Base-by-base conservation (phyloP, 768 basidiomycete genomes). In the Chalciporus chontae region DNA sequence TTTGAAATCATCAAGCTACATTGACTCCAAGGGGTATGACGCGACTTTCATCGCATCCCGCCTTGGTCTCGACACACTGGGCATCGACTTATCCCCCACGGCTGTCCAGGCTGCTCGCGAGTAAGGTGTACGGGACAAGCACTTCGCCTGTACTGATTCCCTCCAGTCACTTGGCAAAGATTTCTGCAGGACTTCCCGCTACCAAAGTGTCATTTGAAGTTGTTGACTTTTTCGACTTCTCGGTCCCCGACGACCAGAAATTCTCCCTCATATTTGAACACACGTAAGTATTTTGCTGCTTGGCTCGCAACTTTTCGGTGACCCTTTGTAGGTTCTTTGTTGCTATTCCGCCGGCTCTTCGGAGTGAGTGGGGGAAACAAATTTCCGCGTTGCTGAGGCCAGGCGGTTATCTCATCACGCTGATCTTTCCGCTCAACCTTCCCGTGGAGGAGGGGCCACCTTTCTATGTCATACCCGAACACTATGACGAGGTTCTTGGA, bases 341-440 rank as follows among this genome's bases (percentile, higher is more conserved):
- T 38, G 86, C 87, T 2, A 79, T 90, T 18, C 80, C 79, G 0
- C 85, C 83, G 0, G 50, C 66, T 3, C 69, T 63, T 32, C 75
- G 87, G 10, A 39, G 54, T 3, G 73, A 73, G 15, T 87, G 85
- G 85, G 87, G 77, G 0, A 54, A 59, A 13, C 73, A 83, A 55
- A 83, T 88, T 67, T 66, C 70, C 2, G 66, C 71, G 14, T 62
- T 89, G 14, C 64, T 84, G 45, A 82, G 79, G 48, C 74, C 78
- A 1, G 85, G 83, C 0, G 85, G 84, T 14, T 76, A 77, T 51
- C 75, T 88, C 19, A 76, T 88, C 53, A 76, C 79, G 0, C 65
- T 85, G 10, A 67, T 81, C 6, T 88, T 63, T 53, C 87, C 87
- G 0, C 74, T 84, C 42, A 71, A 77, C 50, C 67, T 69, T 4